Base-by-base conservation (phyloP, 2,329 filamentous ascomycete genomes). In the Davidsoniella virescens region DNA sequence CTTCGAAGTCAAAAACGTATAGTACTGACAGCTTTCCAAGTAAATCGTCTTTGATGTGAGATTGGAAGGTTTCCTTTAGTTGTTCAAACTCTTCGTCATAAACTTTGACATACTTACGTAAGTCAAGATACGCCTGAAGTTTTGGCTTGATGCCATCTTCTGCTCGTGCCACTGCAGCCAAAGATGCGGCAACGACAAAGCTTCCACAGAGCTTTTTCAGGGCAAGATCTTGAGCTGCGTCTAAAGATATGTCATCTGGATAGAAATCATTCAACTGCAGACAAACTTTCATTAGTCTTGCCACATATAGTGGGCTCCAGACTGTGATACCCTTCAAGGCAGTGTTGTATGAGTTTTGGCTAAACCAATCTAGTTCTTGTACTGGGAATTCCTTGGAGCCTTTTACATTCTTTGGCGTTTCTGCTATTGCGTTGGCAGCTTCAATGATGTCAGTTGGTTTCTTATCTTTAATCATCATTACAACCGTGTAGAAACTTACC, bases 341-440 rank as follows among this genome's bases (percentile, higher is more conserved):
- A 5, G 87, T 62, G 56, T 92, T 93, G 66, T 93, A 94, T 1
- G 82, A 73, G 55, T 84, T 90, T 55, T 80, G 80, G 37, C 80
- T 82, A 60, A 94, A 88, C 87, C 87, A 94, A 56, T 88, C 74
- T 3, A 93, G 68, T 57, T 94, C 87, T 2, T 69, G 61, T 0
- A 71, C 52, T 0, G 72, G 75, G 59, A 87, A 87, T 1, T 71
- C 52, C 54, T 64, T 74, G 29, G 64, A 62, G 7, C 66, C 68
- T 16, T 65, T 57, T 39, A 57, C 61, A 55, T 66, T 66, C 47
- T 59, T 66, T 2, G 59, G 64, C 16, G 61, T 63, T 52, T 63
- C 55, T 29, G 65, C 56, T 29, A 64, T 70, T 20, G 69, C 65
- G 40, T 67, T 65, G 2, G 64, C 62, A 16, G 70, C 70, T 62